A percentile compares a stretch with the other conserved stretches of the same genome.
These are phyloP conservation scores for Cryptococcus deneoformans DNA, from an alignment of 1,284 basidiomycete genomes.

Conservation along the genomic window DNA sequence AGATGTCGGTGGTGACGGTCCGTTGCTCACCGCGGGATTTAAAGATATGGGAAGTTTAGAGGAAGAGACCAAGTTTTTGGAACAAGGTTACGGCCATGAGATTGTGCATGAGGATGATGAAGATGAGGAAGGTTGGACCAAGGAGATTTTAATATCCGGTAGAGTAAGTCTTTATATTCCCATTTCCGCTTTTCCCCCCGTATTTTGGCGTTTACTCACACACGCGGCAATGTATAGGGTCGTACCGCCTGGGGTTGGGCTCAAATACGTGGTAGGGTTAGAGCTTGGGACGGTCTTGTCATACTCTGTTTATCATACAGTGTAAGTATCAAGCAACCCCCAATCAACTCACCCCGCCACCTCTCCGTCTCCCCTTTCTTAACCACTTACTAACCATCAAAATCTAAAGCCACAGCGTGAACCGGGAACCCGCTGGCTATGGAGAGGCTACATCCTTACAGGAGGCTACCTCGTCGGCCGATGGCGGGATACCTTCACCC, in stretches of 20 bases:
- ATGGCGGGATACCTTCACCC: conserved; percentile 48
- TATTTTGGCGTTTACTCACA: neutral
- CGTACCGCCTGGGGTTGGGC: conserved; percentile 38
- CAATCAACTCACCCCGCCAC: neutral
- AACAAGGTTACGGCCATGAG: conserved; percentile 38
- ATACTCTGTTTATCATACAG: conserved; percentile 28
- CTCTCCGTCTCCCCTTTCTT: no score
- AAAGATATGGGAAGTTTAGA: conserved; percentile 31
- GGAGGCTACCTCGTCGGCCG: conserved; percentile 43
- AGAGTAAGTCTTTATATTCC: conserved; percentile 17
- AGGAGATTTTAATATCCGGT: conserved; percentile 48
- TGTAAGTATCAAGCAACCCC: conserved; percentile 16
- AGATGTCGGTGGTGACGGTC: conserved; percentile 45
- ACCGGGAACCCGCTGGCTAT: conserved; percentile 43
- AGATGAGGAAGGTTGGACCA: conserved; percentile 45
- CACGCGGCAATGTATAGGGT: conserved; percentile 4
- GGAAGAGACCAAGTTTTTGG: conserved; percentile 28
- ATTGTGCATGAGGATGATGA: conserved; percentile 29
- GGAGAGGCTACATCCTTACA: conserved; percentile 46
- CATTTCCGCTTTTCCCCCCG: neutral
- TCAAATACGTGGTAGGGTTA: conserved; percentile 40
- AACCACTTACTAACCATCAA: no score
- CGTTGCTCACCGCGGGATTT: conserved; percentile 40
- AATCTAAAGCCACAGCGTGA: conserved; percentile 14
- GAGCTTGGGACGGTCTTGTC: conserved; percentile 48